phyloP scores from a whole-genome alignment of 306 rosid species.

The Malus asiatica region DNA sequence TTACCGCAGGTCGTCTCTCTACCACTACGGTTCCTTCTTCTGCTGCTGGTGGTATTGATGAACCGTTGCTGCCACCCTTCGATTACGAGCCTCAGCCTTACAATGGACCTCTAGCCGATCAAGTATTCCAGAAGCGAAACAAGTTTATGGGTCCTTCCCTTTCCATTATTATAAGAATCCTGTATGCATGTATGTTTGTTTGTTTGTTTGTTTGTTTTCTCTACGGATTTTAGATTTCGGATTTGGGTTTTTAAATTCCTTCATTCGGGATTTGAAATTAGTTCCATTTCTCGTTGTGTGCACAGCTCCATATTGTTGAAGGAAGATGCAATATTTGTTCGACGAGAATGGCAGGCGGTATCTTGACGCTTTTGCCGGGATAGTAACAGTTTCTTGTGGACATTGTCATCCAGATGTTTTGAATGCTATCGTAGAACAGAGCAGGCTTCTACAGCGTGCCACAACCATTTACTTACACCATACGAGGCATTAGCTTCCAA shows the following conservation, averaged over 20 bases:
- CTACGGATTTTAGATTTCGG: neutral
- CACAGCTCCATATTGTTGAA: conserved; percentile 83
- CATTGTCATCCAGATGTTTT: conserved; percentile 85
- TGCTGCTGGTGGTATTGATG: neutral
- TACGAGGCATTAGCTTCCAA: conserved; percentile 69
- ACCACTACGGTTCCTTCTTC: conserved; percentile 8
- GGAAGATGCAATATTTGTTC: conserved; percentile 86
- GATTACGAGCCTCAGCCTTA: conserved; percentile 58
- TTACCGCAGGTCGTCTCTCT: neutral
- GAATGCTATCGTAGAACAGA: conserved; percentile 64
- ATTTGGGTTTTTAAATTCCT: neutral
- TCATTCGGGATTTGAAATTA: neutral
- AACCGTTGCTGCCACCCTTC: conserved; percentile 58
- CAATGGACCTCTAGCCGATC: conserved; percentile 56
- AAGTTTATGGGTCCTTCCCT: conserved; percentile 82
- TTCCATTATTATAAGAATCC: conserved; percentile 82
- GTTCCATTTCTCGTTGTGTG: conserved; percentile 5
- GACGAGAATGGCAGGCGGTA: conserved; percentile 89
- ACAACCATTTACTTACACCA: conserved; percentile 78
- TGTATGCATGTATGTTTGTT: conserved; percentile 27
- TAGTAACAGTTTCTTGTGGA: conserved; percentile 96
- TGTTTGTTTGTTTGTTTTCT: neutral
- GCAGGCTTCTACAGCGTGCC: conserved; percentile 78
- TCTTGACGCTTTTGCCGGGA: conserved; percentile 91
- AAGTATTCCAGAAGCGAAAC: conserved; percentile 65